phyloP scores from a whole-genome alignment of 805 yeast species.

The Teunomyces funiuensis region DNA sequence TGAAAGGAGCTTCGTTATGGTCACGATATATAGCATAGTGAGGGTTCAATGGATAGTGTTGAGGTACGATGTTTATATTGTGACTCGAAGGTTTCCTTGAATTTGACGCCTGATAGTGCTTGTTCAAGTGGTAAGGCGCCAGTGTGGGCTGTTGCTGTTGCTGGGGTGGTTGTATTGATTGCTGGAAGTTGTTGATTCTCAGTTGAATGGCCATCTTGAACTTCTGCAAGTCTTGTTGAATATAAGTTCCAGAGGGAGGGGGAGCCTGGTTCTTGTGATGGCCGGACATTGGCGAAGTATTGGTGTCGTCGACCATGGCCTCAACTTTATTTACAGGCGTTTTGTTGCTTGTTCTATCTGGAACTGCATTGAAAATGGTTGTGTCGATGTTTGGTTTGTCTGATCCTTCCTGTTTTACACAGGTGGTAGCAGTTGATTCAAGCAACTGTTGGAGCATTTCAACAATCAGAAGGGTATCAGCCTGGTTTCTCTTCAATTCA shows the following conservation, averaged over 20 bases:
- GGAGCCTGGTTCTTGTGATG: constrained; percentile 4
- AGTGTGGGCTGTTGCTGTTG: constrained; percentile 2
- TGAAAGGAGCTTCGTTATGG: constrained; percentile 14
- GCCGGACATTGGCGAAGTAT: constrained; percentile 17
- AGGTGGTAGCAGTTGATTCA: background rate
- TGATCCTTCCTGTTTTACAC: constrained; percentile 3
- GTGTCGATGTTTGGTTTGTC: constrained; percentile 11
- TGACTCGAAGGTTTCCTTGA: constrained; percentile 16
- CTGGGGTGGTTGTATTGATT: background rate
- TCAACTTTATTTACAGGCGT: constrained; percentile 19
- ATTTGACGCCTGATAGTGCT: background rate
- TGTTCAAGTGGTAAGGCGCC: constrained; percentile 12
- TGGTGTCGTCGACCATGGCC: constrained; percentile 11
- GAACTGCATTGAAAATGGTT: constrained; percentile 12
- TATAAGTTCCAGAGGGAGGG: background rate
- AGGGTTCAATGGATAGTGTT: constrained; percentile 36
- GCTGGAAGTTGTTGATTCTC: constrained; percentile 7
- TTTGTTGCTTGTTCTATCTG: constrained; percentile 24
- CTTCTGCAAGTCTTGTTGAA: constrained; percentile 8
- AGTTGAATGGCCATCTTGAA: constrained; percentile 11
- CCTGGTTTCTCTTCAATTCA: constrained; percentile 48
- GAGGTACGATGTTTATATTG: constrained; percentile 29
- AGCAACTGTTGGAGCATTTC: constrained; percentile 42
- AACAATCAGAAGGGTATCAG: constrained; percentile 52
- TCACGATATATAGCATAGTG: constrained; percentile 30